Evolutionary conservation across 2,329 filamentous ascomycete species (phyloP).

Genomic region (Clonostachys rosea): DNA sequence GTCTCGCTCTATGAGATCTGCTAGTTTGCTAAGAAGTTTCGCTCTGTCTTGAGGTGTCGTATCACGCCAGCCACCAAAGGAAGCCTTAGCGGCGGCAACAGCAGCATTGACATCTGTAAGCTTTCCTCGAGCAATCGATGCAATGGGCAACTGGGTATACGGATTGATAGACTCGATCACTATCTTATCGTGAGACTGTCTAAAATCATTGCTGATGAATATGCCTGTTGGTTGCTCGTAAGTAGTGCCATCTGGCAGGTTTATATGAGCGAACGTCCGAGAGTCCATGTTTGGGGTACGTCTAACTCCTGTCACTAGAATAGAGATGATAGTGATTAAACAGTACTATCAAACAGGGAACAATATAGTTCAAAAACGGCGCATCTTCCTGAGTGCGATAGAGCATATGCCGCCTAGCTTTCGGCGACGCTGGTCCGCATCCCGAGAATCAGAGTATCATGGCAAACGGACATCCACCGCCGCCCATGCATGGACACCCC

Average conservation of each 20-base stretch:
- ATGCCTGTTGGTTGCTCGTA: constrained; percentile 1
- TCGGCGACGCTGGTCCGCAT: too few relatives aligned
- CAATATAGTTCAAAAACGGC: too few relatives aligned
- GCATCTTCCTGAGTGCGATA: too few relatives aligned
- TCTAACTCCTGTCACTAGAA: neutral
- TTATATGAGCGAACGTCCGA: too few relatives aligned
- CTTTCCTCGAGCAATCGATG: constrained; percentile 12
- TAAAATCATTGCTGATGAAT: constrained; percentile 3
- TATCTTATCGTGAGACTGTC: neutral
- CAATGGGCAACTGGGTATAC: constrained; percentile 7
- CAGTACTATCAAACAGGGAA: neutral
- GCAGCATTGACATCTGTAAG: constrained; percentile 16
- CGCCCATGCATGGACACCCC: too few relatives aligned
- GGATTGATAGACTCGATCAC: neutral
- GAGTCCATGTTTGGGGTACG: neutral
- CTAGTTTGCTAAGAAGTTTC: constrained; percentile 64
- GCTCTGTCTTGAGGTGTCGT: constrained; percentile 62
- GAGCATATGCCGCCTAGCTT: too few relatives aligned
- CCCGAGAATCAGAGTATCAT: too few relatives aligned
- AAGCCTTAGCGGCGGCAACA: constrained; percentile 48
- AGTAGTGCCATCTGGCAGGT: neutral
- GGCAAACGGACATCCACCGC: too few relatives aligned
- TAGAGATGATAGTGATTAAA: neutral
- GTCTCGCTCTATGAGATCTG: constrained; percentile 65
- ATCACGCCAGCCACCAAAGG: constrained; percentile 33